Base-by-base conservation (phyloP, 345 rosid genomes). In the Turritis glabra region DNA sequence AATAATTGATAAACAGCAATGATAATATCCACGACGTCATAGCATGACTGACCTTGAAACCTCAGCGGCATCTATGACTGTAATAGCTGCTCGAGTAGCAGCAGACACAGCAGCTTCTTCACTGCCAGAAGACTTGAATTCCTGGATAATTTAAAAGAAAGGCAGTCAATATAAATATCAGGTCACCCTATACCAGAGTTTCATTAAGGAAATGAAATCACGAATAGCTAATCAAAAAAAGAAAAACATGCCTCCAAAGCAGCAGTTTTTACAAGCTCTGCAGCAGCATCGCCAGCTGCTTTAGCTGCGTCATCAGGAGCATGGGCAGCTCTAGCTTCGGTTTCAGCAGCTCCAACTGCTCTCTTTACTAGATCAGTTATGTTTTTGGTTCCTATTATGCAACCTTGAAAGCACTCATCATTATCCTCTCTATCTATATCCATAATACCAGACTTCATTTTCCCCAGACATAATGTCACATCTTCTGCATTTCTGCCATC, bases 41-140 rank as follows among this genome's bases (percentile, higher is more conserved):
- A 23, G 25, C 25, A 73, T 72, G 66, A 80, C 88, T 23, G 74
- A 92, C 99, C 99, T 89, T 62, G 90, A 89, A 75, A 81, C 88
- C 82, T 90, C 96, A 74, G 90, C 99, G 63, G 99, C 99, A 68
- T 95, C 99, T 57, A 92, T 77, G 21, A 95, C 99, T 41, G 99
- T 90, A 58, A 89, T 81, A 67, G 99, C 99, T 80, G 97, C 96
- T 77, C 71, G 81, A 48, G 89, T 82, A 80, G 99, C 99, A 75
- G 99, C 97, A 80, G 80, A 72, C 64, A 90, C 84, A 60, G 99
- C 97, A 82, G 93, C 89, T 66, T 89, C 99, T 85, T 95, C 99
- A 62, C 81, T 76, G 51, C 85, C 89, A 50, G 88, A 83, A 40
- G 84, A 73, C 53, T 68, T 86, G 66, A 85, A 84, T 83, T 88